A percentile compares a stretch with the other conserved stretches of the same genome.
These are phyloP conservation scores for Aegle marmelos DNA, from an alignment of 345 rosid genomes.

Conservation along the genomic window DNA sequence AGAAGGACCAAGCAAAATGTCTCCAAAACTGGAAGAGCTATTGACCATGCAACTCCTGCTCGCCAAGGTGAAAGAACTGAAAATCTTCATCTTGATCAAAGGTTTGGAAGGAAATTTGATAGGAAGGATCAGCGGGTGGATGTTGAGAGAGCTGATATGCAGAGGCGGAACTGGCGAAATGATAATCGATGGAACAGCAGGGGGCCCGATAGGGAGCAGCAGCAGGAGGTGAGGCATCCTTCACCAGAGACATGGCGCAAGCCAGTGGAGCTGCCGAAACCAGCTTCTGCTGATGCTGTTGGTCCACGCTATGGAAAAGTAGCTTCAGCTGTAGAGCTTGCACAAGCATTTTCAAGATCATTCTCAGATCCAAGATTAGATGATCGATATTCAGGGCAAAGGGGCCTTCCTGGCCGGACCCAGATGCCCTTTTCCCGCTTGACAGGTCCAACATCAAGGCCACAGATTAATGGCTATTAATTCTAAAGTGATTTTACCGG, in stretches of 20 bases:
- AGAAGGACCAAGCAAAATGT: constrained; percentile 44
- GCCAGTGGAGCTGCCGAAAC: constrained; percentile 52
- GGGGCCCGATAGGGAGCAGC: constrained; percentile 46
- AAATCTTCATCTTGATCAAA: constrained; percentile 38
- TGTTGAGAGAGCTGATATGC: constrained; percentile 47
- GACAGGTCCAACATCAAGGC: constrained; percentile 44
- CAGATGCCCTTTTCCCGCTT: constrained; percentile 73
- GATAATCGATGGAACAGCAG: constrained; percentile 44
- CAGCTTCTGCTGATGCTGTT: constrained; percentile 43
- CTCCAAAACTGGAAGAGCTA: constrained; percentile 43
- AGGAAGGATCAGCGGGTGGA: constrained; percentile 50
- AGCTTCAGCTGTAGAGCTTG: constrained; percentile 75
- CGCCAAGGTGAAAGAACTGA: constrained; percentile 37
- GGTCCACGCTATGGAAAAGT: constrained; percentile 59
- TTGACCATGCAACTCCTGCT: constrained; percentile 32
- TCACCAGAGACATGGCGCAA: constrained; percentile 90
- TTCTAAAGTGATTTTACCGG: not conserved
- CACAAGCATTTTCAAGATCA: constrained; percentile 69
- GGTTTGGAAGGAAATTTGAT: constrained; percentile 45
- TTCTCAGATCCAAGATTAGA: constrained; percentile 47
- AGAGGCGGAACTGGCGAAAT: constrained; percentile 59
- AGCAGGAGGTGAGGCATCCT: constrained; percentile 56
- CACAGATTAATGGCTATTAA: constrained; percentile 71
- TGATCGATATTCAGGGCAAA: constrained; percentile 30
- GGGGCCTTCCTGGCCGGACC: constrained; percentile 35